phyloP scores from a whole-genome alignment of 805 yeast species.

The Spathaspora gorwiae region DNA sequence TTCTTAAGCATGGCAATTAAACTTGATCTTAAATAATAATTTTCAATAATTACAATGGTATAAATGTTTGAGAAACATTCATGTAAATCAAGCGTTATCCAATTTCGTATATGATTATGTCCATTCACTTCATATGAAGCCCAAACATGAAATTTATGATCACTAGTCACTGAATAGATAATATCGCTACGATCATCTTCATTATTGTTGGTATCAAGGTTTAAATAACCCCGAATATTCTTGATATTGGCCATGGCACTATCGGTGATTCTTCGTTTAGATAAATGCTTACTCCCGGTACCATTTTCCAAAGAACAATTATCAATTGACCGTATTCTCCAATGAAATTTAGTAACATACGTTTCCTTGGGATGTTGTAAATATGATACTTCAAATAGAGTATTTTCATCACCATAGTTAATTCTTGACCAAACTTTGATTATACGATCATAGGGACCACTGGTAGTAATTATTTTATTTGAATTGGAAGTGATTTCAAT shows the following conservation, averaged over 20 bases:
- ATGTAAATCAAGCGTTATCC: conserved; percentile 45
- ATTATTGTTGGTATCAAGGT: conserved; percentile 14
- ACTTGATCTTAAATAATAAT: conserved; percentile 25
- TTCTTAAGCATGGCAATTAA: conserved; percentile 6
- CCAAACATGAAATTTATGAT: conserved; percentile 62
- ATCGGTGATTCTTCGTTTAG: conserved; percentile 10
- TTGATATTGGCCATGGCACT: conserved; percentile 31
- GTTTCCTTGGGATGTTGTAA: conserved; percentile 52
- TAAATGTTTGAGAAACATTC: conserved; percentile 16
- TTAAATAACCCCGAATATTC: conserved; percentile 27
- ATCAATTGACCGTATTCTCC: conserved; percentile 40
- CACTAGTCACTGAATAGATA: conserved; percentile 62
- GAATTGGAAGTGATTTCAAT: conserved; percentile 66
- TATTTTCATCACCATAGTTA: conserved; percentile 52
- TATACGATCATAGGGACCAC: conserved; percentile 57
- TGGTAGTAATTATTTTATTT: conserved; percentile 54
- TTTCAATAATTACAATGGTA: conserved; percentile 33
- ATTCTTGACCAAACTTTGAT: conserved; percentile 78
- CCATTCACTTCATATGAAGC: conserved; percentile 57
- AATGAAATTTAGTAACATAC: conserved; percentile 51
- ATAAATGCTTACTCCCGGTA: conserved; percentile 3
- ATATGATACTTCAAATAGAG: conserved; percentile 65
- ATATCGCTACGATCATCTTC: conserved; percentile 27
- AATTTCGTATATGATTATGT: conserved; percentile 51
- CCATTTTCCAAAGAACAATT: not conserved